These are phyloP conservation scores for Botrytis elliptica DNA, from an alignment of 2,329 filamentous ascomycete species.

Conservation along the genomic window DNA sequence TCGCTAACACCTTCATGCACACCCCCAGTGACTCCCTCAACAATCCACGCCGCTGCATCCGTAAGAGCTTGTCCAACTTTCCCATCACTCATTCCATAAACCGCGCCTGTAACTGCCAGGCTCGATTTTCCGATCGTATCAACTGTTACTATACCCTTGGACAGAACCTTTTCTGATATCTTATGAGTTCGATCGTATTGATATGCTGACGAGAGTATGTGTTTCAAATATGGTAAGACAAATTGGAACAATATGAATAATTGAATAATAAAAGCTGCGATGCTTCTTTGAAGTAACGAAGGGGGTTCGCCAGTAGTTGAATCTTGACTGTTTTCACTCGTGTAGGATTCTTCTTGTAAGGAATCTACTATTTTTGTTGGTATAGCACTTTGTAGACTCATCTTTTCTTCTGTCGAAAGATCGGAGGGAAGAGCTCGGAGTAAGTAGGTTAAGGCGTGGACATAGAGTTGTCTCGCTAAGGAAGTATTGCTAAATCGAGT, in stretches of 20 bases:
- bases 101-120: conserved; percentile 51
- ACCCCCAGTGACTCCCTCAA: conserved; percentile 64
- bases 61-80: conserved; percentile 59
- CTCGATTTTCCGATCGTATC: conserved; percentile 54
- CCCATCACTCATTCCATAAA: conserved; percentile 63
- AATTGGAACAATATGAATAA: conserved; percentile 60
- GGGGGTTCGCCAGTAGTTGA: conserved; percentile 31
- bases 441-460: conserved; percentile 63
- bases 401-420: conserved; percentile 54
- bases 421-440: conserved; percentile 60
- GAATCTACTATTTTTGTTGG: conserved; percentile 41
- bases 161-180: conserved; percentile 58
- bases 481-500: conserved; percentile 40
- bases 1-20: conserved; percentile 63
- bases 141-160: conserved; percentile 51
- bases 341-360: conserved; percentile 22
- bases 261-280: conserved; percentile 56
- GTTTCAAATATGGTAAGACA: conserved; percentile 58
- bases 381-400: conserved; percentile 52
- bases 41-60: conserved; percentile 57
- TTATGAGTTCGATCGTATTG: conserved; percentile 66
- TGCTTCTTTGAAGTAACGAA: conserved; percentile 58
- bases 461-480: conserved; percentile 61
- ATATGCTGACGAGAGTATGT: conserved; percentile 54
- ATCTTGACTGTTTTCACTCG: neutral